Evolutionary conservation across 139 green algal genomes (phyloP), one percentile per base, ranked within the genome.

Genomic region (Chlamydomonas schloesseri): DNA sequence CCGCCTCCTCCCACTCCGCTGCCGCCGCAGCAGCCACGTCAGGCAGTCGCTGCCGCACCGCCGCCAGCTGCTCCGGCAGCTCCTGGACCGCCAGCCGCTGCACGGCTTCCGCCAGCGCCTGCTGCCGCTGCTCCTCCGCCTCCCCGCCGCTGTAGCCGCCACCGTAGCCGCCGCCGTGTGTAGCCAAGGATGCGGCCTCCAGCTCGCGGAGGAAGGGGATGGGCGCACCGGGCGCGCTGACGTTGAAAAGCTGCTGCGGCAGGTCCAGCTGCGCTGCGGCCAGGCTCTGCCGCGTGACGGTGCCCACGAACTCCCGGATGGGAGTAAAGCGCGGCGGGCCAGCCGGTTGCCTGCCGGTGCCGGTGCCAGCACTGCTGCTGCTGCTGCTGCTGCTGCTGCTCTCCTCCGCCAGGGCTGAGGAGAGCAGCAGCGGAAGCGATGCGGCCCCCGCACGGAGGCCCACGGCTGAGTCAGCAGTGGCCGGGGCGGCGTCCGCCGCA

Each of bases 51-150:
- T 17, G 11, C 8, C 73, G 73, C n/a, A 47, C 50, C 36, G 15
- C n/a, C 13, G 20, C 20, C 73, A 80, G 73, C 65, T 29, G 86
- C 64, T 50, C 70, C 70, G 62, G 57, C 67, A 67, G 76, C 36
- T 70, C 46, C 55, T 46, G 34, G 28, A 23, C 9, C 21, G 57
- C 26, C 42, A 69, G 77, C 9, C 13, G 76, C 69, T 29, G 17
- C 50, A 80, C 17, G 10, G 9, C 47, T n/a, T 67, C 73, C 2
- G 50, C 3, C 29, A 80, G 73, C 46, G 24, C 31, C 46, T 78
- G 42, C 42, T 50, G 42, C 42, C 42, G 42, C 42, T 50, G 42
- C 42, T 50, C 42, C 42, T 50, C 42, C 42, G 5, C 6, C 42
- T 50, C 42, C 42, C 42, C 42, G 42, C 42, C 42, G 42, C 42